Base-by-base conservation (phyloP, 805 yeast genomes). In the Torulaspora microellipsoides region DNA sequence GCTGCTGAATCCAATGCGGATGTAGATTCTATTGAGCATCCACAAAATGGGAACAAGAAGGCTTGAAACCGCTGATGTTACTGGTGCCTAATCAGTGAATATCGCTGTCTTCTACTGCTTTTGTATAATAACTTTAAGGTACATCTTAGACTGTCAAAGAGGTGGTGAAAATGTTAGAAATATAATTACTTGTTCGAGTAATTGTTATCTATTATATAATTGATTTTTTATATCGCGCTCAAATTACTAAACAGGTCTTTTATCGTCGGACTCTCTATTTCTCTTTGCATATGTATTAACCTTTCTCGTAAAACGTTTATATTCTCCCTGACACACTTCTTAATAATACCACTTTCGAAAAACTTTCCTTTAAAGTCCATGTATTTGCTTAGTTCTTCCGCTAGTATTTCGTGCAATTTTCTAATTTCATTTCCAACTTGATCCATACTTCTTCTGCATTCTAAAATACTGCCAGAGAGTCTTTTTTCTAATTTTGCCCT, bases 311-410 rank as follows among this genome's bases (percentile, higher is more conserved):
- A 44, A 23, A 42, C 17, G 36, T 43, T 47, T 28, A 51, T 49
- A 34, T 49, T 50, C 28, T 38, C 43, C 29, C 31, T 36, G 5
- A 43, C 45, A 34, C 40, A 46, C 14, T 35, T 43, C 20, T 44
- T 46, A 8, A 58, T 38, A 4, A 57, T 28, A 8, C 46, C 43
- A 12, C 40, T 30, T 6, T 27, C 31, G 32, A 76, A 46, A 45
- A 76, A 69, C 1, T 60, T 59, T 2, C 73, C 60, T 52, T 76
- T 76, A 61, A 74, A 80, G 40, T 67, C 69, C 51, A 83, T 63
- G 47, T 76, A 81, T 39, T 73, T 76, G 40, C 81, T 80, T 14
- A 82, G 66, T 57, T 81, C 84, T 39, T 77, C 73, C 0, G 90
- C 89, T 3, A 83, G 51, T 1, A 60, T 52, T 53, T 84, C 91